Base-by-base conservation (phyloP, 2,329 filamentous ascomycete species). In the Curvularia sp. region DNA sequence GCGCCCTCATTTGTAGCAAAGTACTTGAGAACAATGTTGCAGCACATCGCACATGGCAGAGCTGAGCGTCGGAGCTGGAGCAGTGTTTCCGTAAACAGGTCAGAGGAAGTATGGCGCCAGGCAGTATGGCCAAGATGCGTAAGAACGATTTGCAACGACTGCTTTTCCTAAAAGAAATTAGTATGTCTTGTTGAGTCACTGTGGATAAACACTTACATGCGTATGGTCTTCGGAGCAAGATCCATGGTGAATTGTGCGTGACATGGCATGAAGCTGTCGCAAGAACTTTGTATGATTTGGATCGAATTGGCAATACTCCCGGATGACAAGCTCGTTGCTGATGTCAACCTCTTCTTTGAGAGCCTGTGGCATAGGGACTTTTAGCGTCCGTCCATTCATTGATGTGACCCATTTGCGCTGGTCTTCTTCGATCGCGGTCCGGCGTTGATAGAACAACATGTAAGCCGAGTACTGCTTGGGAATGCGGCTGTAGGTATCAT, bases 361-460 rank as follows among this genome's bases (percentile, higher is more conserved):
- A 5, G 74, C 62, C 23, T 69, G 60, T 10, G 83, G 80, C 36
- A 86, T 69, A 1, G 77, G 67, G 6, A 83, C 78, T 50, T 79
- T 82, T 10, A 80, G 77, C 8, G 81, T 79, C n/a, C 84, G 79
- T 43, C 54, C 65, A 8, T 63, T 59, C 9, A 70, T 57, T 27
- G 69, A 83, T 79, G 47, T 87, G 70, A 27, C 68, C 64, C 72
- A 74, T 41, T 68, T 60, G 5, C 53, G 47, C 34, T 71, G 66
- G 30, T 76, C 73, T 10, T 70, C 59, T 8, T 82, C 80, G 55
- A 93, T 82, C 4, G 86, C 86, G 0, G 88, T 88, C 3, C 88
- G 86, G 48, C 95, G 87, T 75, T 97, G 91, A 75, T 99, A 99
- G 76, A 99, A 98, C 8, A 99, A 84, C 91, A 99, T 98, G 76